Percentiles rank a stretch among this genome's conserved stretches.
phyloP scores from a whole-genome alignment of 1,284 basidiomycete species.

The Cutaneotrichosporon sp. region DNA sequence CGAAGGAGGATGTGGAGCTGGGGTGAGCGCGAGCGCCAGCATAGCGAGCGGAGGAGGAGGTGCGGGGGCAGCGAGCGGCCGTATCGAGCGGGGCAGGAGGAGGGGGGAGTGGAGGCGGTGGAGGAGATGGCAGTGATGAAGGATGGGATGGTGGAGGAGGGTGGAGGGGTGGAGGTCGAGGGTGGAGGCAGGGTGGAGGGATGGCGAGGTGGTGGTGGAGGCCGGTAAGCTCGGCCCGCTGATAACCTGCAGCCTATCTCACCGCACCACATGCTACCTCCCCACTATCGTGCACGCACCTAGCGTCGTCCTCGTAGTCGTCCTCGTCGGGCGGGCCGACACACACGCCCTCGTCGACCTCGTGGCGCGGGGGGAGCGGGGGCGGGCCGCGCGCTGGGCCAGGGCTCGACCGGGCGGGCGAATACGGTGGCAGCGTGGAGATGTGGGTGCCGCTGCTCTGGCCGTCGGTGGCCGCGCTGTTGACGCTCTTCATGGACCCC shows the following conservation, averaged over 20 bases:
- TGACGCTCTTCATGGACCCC: constrained; percentile 7
- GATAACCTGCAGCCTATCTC: neutral
- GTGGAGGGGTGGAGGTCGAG: too few species aligned
- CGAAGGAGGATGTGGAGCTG: constrained; percentile 9
- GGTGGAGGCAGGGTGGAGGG: neutral
- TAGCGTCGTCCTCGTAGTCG: constrained; percentile 5
- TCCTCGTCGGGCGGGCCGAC: constrained; percentile 4
- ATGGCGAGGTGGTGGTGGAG: neutral
- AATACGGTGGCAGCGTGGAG: constrained; percentile 2
- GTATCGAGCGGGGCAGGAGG: neutral
- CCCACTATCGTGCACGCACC: neutral
- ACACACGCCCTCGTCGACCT: neutral
- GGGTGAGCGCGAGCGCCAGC: neutral
- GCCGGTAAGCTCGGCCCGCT: neutral
- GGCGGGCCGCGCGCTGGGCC: neutral
- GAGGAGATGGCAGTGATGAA: neutral
- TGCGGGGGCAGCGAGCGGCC: too few species aligned
- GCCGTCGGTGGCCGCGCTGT: neutral
- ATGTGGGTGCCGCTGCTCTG: constrained; percentile 3
- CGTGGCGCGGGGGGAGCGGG: constrained; percentile 1
- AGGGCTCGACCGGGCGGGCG: neutral
- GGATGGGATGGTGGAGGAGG: too few species aligned
- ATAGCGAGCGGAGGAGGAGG: neutral
- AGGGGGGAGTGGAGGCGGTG: neutral
- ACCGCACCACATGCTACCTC: neutral